Conservation (phyloP, 2,329 filamentous ascomycete species). For the Tympanopsis confertula region DNA sequence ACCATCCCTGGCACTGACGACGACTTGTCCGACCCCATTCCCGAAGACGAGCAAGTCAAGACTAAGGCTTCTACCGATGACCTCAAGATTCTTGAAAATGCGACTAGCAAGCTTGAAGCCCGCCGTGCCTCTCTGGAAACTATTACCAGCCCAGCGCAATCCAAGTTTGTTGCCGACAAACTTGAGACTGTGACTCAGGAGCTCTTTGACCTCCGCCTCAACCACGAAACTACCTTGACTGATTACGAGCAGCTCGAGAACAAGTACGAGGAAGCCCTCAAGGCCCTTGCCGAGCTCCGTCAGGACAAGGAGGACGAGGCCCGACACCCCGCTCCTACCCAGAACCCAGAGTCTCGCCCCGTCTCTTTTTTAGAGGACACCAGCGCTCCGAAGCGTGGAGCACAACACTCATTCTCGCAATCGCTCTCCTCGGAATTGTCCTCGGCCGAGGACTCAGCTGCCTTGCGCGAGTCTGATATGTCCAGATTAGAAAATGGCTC, state of each 20-base stretch:
- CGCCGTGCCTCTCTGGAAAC: conserved; percentile 23
- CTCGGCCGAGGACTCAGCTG: conserved; percentile 68
- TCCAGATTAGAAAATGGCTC: conserved; percentile 35
- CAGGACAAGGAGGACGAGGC: conserved; percentile 77
- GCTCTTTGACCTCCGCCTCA: conserved; percentile 76
- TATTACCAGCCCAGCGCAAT: conserved; percentile 13
- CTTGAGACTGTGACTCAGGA: conserved; percentile 85
- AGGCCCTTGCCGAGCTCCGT: conserved; percentile 62
- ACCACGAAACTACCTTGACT: conserved; percentile 76
- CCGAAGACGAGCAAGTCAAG: conserved; percentile 15
- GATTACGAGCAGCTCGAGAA: conserved; percentile 73
- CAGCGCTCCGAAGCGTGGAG: conserved; percentile 55
- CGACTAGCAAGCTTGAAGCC: background rate
- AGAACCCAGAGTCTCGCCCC: conserved; percentile 54
- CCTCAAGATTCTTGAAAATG: conserved; percentile 6
- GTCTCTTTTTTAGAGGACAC: conserved; percentile 72
- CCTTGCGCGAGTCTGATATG: conserved; percentile 51
- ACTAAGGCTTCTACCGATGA: conserved; percentile 8
- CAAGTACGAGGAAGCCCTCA: conserved; percentile 85
- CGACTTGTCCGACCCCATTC: background rate
- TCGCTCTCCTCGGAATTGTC: conserved; percentile 91
- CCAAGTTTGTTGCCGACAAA: conserved; percentile 80
- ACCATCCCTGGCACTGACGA: conserved; percentile 33
- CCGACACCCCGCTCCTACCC: conserved; percentile 39
- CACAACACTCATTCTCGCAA: conserved; percentile 68